Percentiles rank a stretch among this genome's conserved stretches.
Evolutionary conservation across 352 stramenopile species (phyloP).

Genomic region (Phytophthora sp.): DNA sequence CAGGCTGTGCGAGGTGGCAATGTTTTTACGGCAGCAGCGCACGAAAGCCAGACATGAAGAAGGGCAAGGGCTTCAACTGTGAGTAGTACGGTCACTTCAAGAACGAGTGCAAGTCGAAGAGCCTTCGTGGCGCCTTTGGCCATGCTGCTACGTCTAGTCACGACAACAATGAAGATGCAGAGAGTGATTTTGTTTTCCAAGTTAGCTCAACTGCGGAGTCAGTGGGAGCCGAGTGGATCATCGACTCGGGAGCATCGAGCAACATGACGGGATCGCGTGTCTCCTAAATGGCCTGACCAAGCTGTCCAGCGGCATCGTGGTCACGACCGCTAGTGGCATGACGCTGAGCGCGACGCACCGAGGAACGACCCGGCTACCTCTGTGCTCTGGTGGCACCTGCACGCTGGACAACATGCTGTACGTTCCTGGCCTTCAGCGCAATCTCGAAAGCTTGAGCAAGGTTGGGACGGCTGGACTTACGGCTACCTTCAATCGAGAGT

Average conservation of each 20-base stretch:
- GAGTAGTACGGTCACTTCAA: conserved; percentile 25
- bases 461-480: no score
- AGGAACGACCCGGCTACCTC: not conserved
- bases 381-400: not conserved
- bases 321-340: not conserved
- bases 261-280: not conserved
- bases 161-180: not conserved
- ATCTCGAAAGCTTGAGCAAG: no score
- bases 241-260: not conserved
- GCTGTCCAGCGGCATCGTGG: not conserved
- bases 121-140: not conserved
- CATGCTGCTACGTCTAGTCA: not conserved
- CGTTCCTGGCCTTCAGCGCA: not conserved
- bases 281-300: not conserved
- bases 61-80: conserved; percentile 20
- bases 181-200: not conserved
- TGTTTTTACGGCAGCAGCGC: not conserved
- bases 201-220: not conserved
- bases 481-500: no score
- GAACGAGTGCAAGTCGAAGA: conserved; percentile 14
- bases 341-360: not conserved
- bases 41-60: conserved; percentile 1
- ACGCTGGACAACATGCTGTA: not conserved
- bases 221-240: not conserved
- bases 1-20: not conserved